Evolutionary conservation across 345 rosid genomes (phyloP).

Genomic region (Linum lewisii): DNA sequence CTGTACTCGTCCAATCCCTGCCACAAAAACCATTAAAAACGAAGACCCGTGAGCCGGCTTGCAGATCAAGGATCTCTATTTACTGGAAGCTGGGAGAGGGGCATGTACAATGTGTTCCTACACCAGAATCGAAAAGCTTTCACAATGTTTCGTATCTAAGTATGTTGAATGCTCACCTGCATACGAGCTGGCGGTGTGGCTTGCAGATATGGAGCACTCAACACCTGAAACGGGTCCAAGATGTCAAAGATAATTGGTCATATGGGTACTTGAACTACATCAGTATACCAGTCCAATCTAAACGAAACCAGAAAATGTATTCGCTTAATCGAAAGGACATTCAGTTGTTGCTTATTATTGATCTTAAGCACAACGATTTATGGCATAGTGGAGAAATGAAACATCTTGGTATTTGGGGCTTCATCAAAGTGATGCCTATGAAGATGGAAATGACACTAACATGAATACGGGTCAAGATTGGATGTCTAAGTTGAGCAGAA

Average conservation of each 20-base stretch:
- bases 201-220: constrained; percentile 94
- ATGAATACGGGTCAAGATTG: background rate
- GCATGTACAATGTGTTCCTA: background rate
- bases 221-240: constrained; percentile 47
- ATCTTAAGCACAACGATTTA: no score
- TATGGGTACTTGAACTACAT: no score
- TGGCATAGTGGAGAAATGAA: no score
- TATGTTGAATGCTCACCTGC: constrained; percentile 38
- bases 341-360: no score
- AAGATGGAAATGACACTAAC: background rate
- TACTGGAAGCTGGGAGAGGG: no score
- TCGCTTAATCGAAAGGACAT: no score
- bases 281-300: no score
- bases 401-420: constrained; percentile 4
- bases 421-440: no score
- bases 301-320: no score
- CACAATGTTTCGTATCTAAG: background rate
- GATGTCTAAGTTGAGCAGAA: constrained; percentile 11
- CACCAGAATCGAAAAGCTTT: background rate
- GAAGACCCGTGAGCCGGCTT: background rate
- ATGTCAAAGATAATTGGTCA: no score
- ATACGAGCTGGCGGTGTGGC: constrained; percentile 28
- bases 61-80: background rate
- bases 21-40: constrained; percentile 1
- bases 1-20: constrained; percentile 52